phyloP scores from a whole-genome alignment of 768 basidiomycete species.

The Rhodosporidiobolus sp. region DNA sequence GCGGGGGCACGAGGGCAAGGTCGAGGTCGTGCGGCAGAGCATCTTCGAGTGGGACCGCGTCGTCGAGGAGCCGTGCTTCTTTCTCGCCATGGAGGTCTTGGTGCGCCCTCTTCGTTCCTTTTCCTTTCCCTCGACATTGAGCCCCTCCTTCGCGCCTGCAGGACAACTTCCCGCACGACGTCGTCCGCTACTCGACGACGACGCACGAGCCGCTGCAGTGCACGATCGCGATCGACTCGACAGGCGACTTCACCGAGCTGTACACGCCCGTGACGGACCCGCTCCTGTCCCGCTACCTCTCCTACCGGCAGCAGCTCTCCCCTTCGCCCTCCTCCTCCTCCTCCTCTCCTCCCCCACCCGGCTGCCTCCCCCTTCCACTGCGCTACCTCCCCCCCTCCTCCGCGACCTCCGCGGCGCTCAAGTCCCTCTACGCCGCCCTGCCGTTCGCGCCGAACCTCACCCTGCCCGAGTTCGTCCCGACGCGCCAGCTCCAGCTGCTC shows the following conservation, averaged over 20 bases:
- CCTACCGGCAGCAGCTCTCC: constrained; percentile 57
- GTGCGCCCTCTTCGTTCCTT: constrained; percentile 21
- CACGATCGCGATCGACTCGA: constrained; percentile 68
- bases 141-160: constrained; percentile 46
- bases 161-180: constrained; percentile 97
- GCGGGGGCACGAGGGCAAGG: constrained; percentile 52
- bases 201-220: constrained; percentile 77
- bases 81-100: constrained; percentile 85
- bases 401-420: constrained; percentile 50
- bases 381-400: constrained; percentile 34
- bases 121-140: not conserved
- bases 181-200: constrained; percentile 79
- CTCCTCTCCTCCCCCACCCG: constrained; percentile 57
- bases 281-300: constrained; percentile 72
- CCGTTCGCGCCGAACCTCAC: constrained; percentile 91
- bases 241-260: constrained; percentile 77
- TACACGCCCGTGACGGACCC: constrained; percentile 83
- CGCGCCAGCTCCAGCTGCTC: constrained; percentile 78
- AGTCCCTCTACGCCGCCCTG: constrained; percentile 64
- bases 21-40: constrained; percentile 68
- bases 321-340: constrained; percentile 54
- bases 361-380: constrained; percentile 48
- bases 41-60: constrained; percentile 77
- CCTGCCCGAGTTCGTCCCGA: constrained; percentile 83
- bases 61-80: constrained; percentile 81